These are phyloP conservation scores for Ceratobasidium theobromae DNA, from an alignment of 1,284 basidiomycete species.

Conservation along the genomic window DNA sequence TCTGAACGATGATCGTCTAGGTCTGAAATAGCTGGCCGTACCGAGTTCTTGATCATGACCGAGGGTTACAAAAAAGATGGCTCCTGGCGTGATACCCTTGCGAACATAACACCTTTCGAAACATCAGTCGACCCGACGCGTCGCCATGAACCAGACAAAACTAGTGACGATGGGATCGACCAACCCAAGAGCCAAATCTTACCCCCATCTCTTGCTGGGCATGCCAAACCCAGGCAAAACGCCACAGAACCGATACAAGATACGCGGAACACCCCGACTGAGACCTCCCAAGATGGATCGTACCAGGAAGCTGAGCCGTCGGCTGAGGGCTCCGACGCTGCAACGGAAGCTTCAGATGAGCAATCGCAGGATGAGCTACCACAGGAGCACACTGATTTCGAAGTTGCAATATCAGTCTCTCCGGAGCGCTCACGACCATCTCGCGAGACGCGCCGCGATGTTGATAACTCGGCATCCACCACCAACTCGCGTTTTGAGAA, in stretches of 20 bases:
- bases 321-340: too few relatives aligned
- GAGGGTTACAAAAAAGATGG: slow-evolving; percentile 15
- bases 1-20: background rate
- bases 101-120: background rate
- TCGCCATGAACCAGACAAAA: background rate
- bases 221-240: background rate
- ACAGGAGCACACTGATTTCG: background rate
- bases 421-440: background rate
- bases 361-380: background rate
- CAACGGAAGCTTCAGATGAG: background rate
- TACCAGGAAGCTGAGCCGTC: background rate
- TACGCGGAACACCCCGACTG: background rate
- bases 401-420: background rate
- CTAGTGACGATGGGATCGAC: background rate
- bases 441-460: background rate
- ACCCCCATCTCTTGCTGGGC: background rate
- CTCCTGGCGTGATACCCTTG: background rate
- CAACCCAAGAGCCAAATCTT: background rate
- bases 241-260: background rate
- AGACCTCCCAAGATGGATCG: background rate
- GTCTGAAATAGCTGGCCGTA: slow-evolving; percentile 13
- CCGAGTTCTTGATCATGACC: slow-evolving; percentile 4
- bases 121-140: background rate
- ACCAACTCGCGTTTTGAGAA: background rate
- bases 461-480: background rate